phyloP scores from a whole-genome alignment of 1,139 yeast genomes.

The Taphrina wiesneri region DNA sequence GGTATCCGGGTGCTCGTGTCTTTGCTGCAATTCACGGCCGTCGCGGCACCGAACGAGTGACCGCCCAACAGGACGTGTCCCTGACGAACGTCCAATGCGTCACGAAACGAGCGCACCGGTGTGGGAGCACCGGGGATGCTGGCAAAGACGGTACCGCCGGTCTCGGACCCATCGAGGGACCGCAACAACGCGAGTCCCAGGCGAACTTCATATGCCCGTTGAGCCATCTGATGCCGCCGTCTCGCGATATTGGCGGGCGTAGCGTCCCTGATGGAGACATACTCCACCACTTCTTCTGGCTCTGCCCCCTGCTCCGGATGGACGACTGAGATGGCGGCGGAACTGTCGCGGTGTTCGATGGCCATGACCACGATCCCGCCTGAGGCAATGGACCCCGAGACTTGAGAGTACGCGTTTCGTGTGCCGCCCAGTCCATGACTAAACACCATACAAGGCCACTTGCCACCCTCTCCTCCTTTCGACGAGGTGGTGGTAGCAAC shows the following conservation, averaged over 20 bases:
- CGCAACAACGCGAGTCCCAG: constrained; percentile 37
- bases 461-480: neutral
- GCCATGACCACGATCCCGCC: constrained; percentile 40
- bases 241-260: constrained; percentile 38
- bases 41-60: constrained; percentile 42
- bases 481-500: neutral
- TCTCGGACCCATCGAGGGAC: neutral
- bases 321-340: constrained; percentile 39
- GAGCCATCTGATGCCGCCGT: constrained; percentile 40
- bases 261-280: constrained; percentile 35
- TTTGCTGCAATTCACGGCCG: constrained; percentile 37
- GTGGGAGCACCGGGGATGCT: neutral
- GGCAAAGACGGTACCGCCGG: neutral
- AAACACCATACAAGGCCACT: constrained; percentile 40
- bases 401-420: constrained; percentile 40
- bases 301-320: constrained; percentile 18
- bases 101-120: neutral
- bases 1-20: constrained; percentile 21
- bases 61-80: constrained; percentile 38
- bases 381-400: constrained; percentile 41
- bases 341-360: constrained; percentile 40
- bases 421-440: constrained; percentile 42
- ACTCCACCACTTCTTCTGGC: constrained; percentile 26
- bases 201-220: constrained; percentile 39
- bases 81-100: neutral